These are phyloP conservation scores for Scheffersomyces cryptocercus DNA, from an alignment of 1,139 yeast genomes.

Conservation along the genomic window DNA sequence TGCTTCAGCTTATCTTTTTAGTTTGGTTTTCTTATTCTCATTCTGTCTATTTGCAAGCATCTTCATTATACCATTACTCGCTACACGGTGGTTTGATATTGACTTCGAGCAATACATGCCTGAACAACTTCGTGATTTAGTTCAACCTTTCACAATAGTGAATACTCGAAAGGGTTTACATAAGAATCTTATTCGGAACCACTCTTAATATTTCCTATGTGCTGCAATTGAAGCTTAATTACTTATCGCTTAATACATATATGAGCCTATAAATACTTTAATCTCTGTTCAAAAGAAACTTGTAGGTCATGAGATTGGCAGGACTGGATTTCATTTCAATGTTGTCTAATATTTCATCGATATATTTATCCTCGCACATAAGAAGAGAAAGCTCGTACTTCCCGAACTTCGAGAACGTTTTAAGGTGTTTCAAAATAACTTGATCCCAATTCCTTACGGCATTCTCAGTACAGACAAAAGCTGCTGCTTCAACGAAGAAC, in stretches of 20 bases:
- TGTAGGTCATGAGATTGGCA: too few species aligned
- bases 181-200: constrained; percentile 3
- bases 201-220: neutral
- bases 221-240: too few species aligned
- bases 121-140: constrained; percentile 25
- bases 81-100: constrained; percentile 29
- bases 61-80: constrained; percentile 43
- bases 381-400: constrained; percentile 26
- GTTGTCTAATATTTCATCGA: constrained; percentile 6
- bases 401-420: constrained; percentile 21
- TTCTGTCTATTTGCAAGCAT: constrained; percentile 35
- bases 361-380: constrained; percentile 13
- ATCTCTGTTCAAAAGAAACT: too few species aligned
- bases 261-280: too few species aligned
- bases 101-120: constrained; percentile 44
- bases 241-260: too few species aligned
- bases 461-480: constrained; percentile 16
- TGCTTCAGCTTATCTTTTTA: constrained; percentile 34
- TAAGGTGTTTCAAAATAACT: constrained; percentile 11
- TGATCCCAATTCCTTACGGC: constrained; percentile 19
- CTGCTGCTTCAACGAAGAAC: constrained; percentile 51
- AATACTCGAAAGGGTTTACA: constrained; percentile 40
- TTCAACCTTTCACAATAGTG: constrained; percentile 42
- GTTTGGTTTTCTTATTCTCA: constrained; percentile 40
- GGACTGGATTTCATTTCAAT: constrained; percentile 1